These are phyloP conservation scores for Amanita jacksonii DNA, from an alignment of 768 basidiomycete species.

Conservation along the genomic window DNA sequence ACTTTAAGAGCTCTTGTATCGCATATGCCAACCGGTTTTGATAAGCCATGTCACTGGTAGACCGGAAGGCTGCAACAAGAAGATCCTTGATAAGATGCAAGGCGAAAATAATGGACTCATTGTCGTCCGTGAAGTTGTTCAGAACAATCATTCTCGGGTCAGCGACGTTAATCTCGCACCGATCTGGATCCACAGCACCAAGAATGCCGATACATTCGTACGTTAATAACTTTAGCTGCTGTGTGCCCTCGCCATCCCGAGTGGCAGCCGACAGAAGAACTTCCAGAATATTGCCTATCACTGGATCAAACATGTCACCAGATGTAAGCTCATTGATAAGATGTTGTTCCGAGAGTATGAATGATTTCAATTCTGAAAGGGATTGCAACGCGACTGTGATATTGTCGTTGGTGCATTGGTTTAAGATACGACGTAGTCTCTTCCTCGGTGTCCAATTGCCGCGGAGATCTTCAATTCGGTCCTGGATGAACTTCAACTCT, in stretches of 20 bases:
- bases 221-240: slow-evolving; percentile 57
- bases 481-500: slow-evolving; percentile 40
- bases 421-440: slow-evolving; percentile 55
- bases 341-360: slow-evolving; percentile 43
- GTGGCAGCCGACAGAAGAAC: slow-evolving; percentile 60
- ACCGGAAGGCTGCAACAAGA: slow-evolving; percentile 83
- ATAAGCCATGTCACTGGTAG: slow-evolving; percentile 89
- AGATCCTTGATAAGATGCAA: slow-evolving; percentile 79
- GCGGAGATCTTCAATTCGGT: slow-evolving; percentile 35
- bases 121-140: slow-evolving; percentile 72
- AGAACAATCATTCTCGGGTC: slow-evolving; percentile 64
- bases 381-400: slow-evolving; percentile 65
- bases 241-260: slow-evolving; percentile 70
- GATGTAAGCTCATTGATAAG: slow-evolving; percentile 56
- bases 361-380: slow-evolving; percentile 61
- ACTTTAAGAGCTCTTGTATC: slow-evolving; percentile 83
- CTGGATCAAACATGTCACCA: slow-evolving; percentile 80
- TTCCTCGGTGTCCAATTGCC: slow-evolving; percentile 40
- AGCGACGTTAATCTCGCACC: slow-evolving; percentile 56
- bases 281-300: slow-evolving; percentile 58
- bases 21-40: slow-evolving; percentile 84
- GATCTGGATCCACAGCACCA: slow-evolving; percentile 92
- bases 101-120: slow-evolving; percentile 71
- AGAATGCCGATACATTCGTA: slow-evolving; percentile 88
- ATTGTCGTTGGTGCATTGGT: slow-evolving; percentile 75